Evolutionary conservation across 192 early-diverging fungal genomes (phyloP).

Genomic region (Coemansia sp.): DNA sequence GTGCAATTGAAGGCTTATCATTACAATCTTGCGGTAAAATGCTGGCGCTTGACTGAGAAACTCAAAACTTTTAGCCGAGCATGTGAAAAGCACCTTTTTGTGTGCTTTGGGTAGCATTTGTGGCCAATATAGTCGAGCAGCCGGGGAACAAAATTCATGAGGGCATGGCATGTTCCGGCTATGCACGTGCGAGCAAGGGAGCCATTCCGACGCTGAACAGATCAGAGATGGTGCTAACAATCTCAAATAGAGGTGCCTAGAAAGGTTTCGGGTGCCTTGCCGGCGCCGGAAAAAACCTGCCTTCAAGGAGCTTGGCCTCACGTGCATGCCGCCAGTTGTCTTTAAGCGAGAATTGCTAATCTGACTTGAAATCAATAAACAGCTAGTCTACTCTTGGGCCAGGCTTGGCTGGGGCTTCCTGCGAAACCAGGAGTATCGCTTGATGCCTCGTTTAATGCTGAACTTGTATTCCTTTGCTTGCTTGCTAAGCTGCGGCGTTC

Average conservation of each 20-base stretch:
- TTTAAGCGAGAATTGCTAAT: too few species aligned
- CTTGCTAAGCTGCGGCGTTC: neutral
- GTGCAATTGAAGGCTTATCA: neutral
- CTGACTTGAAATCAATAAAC: neutral
- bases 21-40: neutral
- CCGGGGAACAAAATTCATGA: neutral
- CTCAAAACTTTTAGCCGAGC: neutral
- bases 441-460: slow-evolving; percentile 33
- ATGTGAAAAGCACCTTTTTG: slow-evolving; percentile 1
- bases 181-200: neutral
- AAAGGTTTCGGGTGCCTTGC: neutral
- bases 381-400: neutral
- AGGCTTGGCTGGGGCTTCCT: slow-evolving; percentile 5
- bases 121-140: neutral
- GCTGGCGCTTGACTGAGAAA: neutral
- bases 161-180: neutral
- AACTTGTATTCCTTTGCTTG: slow-evolving; percentile 1
- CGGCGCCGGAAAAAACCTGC: neutral
- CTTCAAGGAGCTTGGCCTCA: neutral
- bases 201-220: neutral
- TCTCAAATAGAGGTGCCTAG: too few species aligned
- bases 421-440: slow-evolving; percentile 33
- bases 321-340: neutral
- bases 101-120: neutral
- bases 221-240: too few species aligned